Conservation (phyloP, 2,329 filamentous ascomycete species). For the Magnaporthiopsis poae region DNA sequence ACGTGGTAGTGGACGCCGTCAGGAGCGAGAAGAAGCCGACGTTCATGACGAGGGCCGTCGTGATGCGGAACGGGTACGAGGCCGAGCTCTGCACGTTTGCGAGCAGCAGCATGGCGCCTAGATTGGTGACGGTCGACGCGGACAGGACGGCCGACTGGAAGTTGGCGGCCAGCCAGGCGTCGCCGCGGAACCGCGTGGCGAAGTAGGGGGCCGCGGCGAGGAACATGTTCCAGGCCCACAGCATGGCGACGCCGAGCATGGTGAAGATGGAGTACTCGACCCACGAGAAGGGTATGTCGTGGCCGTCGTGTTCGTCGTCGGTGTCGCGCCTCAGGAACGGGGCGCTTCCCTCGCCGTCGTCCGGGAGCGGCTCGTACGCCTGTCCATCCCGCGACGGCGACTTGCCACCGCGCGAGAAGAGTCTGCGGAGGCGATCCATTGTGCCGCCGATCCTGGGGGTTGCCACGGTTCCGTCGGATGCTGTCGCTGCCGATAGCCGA, state of each 20-base stretch:
- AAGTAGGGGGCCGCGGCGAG: slow-evolving; percentile 92
- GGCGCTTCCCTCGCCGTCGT: slow-evolving; percentile 15
- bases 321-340: slow-evolving; percentile 18
- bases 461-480: too few species aligned
- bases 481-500: background rate
- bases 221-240: slow-evolving; percentile 99
- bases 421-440: slow-evolving; percentile 30
- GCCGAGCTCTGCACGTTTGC: slow-evolving; percentile 71
- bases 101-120: slow-evolving; percentile 65
- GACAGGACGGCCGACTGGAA: slow-evolving; percentile 87
- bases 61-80: slow-evolving; percentile 81
- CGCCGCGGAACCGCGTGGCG: slow-evolving; percentile 63
- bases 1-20: slow-evolving; percentile 65
- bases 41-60: slow-evolving; percentile 65
- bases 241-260: slow-evolving; percentile 80
- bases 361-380: slow-evolving; percentile 26
- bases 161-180: slow-evolving; percentile 62
- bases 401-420: slow-evolving; percentile 22
- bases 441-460: slow-evolving; percentile 2
- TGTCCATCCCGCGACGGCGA: slow-evolving; percentile 19
- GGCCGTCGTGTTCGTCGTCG: slow-evolving; percentile 17
- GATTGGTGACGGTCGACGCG: slow-evolving; percentile 74
- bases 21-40: slow-evolving; percentile 67
- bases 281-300: slow-evolving; percentile 61
- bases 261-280: slow-evolving; percentile 77